These are phyloP conservation scores for Trametes sp. DNA, from an alignment of 1,284 basidiomycete species.

Conservation along the genomic window DNA sequence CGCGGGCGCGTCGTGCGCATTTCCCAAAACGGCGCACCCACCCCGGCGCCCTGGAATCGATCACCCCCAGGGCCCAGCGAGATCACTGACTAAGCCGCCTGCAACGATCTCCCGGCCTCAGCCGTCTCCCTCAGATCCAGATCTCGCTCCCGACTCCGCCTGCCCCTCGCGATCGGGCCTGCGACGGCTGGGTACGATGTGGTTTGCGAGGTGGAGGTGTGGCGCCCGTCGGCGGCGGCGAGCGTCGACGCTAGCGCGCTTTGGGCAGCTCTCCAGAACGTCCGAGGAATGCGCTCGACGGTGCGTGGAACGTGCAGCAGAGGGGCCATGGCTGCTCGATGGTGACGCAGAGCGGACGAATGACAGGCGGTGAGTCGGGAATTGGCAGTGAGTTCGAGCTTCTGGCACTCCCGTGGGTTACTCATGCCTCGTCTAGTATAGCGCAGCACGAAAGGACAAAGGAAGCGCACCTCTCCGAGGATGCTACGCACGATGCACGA, in stretches of 20 bases:
- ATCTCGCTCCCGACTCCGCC: neutral
- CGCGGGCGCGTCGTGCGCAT: neutral
- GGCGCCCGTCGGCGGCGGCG: neutral
- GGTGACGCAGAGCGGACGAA: too few species aligned
- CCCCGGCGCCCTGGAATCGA: constrained; percentile 4
- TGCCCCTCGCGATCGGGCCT: neutral
- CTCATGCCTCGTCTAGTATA: neutral
- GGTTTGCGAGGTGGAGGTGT: constrained; percentile 2
- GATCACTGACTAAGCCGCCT: constrained; percentile 17
- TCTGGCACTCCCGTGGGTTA: too few species aligned
- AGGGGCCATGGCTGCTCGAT: too few species aligned
- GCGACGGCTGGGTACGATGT: constrained; percentile 19
- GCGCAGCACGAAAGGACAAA: too few species aligned
- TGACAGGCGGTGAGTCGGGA: neutral
- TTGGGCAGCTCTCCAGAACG: neutral
- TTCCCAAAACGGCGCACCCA: neutral
- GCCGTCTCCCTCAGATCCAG: constrained; percentile 5
- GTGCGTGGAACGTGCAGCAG: neutral
- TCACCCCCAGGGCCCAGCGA: too few species aligned
- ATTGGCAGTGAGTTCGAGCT: too few species aligned
- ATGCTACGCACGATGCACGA: neutral
- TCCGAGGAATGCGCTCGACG: neutral
- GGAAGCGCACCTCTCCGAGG: too few species aligned
- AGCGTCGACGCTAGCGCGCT: neutral
- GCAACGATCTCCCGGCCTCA: constrained; percentile 14